Evolutionary conservation across 176 grass and related monocot genomes (phyloP).

Genomic region (Elymus sibiricus): DNA sequence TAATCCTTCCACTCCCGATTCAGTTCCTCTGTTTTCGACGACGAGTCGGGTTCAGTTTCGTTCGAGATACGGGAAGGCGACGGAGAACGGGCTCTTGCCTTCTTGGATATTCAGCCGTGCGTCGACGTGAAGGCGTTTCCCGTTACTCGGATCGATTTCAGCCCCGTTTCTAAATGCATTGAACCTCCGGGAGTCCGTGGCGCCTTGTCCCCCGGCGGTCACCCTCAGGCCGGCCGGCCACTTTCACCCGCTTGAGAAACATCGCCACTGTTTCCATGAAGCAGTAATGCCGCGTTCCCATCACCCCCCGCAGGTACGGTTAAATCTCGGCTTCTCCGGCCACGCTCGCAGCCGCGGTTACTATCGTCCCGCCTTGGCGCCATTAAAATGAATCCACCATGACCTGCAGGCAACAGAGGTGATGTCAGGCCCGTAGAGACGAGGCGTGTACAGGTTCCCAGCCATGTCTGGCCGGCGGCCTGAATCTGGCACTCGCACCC

Average conservation of each 20-base stretch:
- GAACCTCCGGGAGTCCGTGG: slow-evolving; percentile 27
- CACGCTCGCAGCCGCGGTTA: slow-evolving; percentile 12
- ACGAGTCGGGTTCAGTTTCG: background rate
- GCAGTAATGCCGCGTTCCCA: slow-evolving; percentile 16
- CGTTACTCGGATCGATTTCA: slow-evolving; percentile 18
- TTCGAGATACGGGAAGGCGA: background rate
- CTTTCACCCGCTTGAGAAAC: slow-evolving; percentile 7
- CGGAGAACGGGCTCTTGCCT: background rate
- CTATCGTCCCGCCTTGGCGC: slow-evolving; percentile 20
- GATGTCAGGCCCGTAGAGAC: background rate
- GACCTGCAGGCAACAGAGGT: background rate
- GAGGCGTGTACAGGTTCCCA: slow-evolving; percentile 32
- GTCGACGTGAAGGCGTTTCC: slow-evolving; percentile 40
- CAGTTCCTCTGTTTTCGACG: no score
- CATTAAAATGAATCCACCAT: slow-evolving; percentile 27
- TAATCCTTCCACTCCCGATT: no score
- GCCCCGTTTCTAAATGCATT: background rate
- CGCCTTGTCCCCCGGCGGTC: slow-evolving; percentile 2
- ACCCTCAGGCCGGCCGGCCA: slow-evolving; percentile 24
- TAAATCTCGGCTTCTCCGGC: slow-evolving; percentile 6
- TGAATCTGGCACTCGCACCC: slow-evolving; percentile 22
- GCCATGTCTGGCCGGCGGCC: slow-evolving; percentile 25
- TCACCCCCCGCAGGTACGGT: slow-evolving; percentile 17
- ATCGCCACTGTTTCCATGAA: background rate
- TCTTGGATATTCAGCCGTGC: background rate